Conservation (phyloP, 2,329 filamentous ascomycete genomes). For the Fusarium sp. region DNA sequence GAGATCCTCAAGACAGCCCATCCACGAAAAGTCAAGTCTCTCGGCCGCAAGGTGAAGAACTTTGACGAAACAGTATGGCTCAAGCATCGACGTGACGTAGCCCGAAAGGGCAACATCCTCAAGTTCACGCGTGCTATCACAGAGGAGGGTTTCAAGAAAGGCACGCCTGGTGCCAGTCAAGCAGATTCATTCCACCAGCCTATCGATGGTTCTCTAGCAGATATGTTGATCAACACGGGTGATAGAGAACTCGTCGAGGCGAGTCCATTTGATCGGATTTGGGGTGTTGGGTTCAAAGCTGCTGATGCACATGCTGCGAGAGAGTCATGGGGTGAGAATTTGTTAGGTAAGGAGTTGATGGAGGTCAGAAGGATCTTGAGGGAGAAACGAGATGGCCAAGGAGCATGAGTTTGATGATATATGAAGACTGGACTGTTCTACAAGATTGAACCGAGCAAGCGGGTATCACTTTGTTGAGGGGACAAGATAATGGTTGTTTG, state of each 20-base stretch:
- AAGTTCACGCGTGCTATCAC: conserved; percentile 66
- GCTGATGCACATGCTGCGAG: conserved; percentile 60
- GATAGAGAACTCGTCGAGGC: conserved; percentile 72
- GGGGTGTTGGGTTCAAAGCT: conserved; percentile 72
- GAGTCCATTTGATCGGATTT: conserved; percentile 69
- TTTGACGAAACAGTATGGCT: conserved; percentile 67
- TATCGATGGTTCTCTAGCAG: conserved; percentile 56
- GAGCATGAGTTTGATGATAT: neutral
- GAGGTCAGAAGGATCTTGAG: conserved; percentile 65
- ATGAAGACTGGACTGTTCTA: neutral
- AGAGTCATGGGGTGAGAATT: conserved; percentile 70
- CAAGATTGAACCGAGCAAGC: neutral
- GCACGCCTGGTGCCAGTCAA: conserved; percentile 35
- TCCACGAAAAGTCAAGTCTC: conserved; percentile 62
- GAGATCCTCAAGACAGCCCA: conserved; percentile 60
- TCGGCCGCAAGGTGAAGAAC: conserved; percentile 66
- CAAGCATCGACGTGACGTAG: conserved; percentile 63
- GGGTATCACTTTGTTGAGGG: neutral
- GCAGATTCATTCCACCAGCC: conserved; percentile 34
- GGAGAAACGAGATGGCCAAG: conserved; percentile 48
- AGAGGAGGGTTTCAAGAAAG: conserved; percentile 44
- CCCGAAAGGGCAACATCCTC: conserved; percentile 66
- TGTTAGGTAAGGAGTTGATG: conserved; percentile 73
- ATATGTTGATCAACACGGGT: conserved; percentile 67
- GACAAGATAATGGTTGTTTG: neutral